Percentiles rank a stretch among this genome's conserved stretches.
Evolutionary conservation across 1,284 basidiomycete species (phyloP).

Genomic region (Jaminaea rosea): DNA sequence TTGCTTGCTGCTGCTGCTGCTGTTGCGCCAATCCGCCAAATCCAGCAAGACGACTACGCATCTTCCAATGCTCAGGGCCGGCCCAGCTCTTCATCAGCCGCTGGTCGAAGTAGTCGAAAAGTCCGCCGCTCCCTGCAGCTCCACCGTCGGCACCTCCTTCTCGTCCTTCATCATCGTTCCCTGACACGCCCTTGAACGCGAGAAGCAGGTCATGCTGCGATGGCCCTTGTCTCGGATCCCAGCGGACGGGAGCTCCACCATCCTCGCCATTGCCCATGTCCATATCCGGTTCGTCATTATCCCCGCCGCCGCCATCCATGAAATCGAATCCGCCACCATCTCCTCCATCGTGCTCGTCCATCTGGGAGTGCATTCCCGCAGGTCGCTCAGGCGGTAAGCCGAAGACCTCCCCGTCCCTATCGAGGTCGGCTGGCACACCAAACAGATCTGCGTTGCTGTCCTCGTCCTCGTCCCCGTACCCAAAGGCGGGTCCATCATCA

Average conservation of each 20-base stretch:
- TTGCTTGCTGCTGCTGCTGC: too few relatives aligned
- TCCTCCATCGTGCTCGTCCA: not conserved
- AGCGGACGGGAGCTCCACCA: not conserved
- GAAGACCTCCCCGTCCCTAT: not conserved
- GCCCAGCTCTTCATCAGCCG: slow-evolving; percentile 91
- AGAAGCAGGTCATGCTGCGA: slow-evolving; percentile 4
- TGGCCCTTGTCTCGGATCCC: not conserved
- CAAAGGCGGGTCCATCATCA: not conserved
- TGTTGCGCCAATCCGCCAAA: not conserved
- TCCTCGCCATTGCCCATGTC: not conserved
- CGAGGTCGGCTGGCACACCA: not conserved
- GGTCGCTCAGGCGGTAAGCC: not conserved
- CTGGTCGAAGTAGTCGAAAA: slow-evolving; percentile 87
- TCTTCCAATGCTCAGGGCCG: slow-evolving; percentile 96
- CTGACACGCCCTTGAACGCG: slow-evolving; percentile 7
- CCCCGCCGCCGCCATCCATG: not conserved
- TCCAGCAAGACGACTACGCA: slow-evolving; percentile 46
- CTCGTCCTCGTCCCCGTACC: not conserved
- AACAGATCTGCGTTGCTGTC: not conserved
- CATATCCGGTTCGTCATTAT: not conserved
- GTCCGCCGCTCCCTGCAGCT: slow-evolving; percentile 13
- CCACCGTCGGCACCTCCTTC: slow-evolving; percentile 49
- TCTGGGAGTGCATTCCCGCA: not conserved
- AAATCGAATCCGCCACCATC: not conserved
- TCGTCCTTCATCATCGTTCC: slow-evolving; percentile 3